Evolutionary conservation across 2,329 filamentous ascomycete species (phyloP).

Genomic region (Colletotrichum simmondsii): DNA sequence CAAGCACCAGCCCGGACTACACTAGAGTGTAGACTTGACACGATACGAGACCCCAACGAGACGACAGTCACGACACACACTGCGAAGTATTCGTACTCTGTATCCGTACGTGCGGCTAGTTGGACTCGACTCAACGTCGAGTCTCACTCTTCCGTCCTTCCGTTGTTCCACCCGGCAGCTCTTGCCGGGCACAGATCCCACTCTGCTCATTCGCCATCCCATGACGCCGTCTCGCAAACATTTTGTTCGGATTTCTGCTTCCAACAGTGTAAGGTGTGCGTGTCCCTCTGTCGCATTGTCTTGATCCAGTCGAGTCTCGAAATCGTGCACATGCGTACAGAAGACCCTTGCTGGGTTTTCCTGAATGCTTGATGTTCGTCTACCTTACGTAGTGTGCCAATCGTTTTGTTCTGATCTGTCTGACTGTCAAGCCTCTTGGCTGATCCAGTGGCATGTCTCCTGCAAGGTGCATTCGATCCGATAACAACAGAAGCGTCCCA

Average conservation of each 20-base stretch:
- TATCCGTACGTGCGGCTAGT: neutral
- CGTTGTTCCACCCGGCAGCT: slow-evolving; percentile 14
- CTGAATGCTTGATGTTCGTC: neutral
- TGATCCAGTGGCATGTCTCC: slow-evolving; percentile 8
- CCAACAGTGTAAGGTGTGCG: neutral
- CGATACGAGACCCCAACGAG: slow-evolving; percentile 2
- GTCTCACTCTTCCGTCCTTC: neutral
- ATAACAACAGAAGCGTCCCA: neutral
- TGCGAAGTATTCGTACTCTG: neutral
- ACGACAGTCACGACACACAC: neutral
- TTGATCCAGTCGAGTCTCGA: neutral
- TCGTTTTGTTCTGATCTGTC: slow-evolving; percentile 7
- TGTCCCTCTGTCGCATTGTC: neutral
- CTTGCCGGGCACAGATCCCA: slow-evolving; percentile 10
- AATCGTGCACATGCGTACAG: neutral
- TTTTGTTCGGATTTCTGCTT: neutral
- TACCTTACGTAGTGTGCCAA: too few relatives aligned
- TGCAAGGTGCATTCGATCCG: neutral
- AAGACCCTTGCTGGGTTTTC: neutral
- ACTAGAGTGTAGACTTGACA: neutral
- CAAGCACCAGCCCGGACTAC: neutral
- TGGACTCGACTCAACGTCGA: neutral
- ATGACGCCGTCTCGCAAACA: neutral
- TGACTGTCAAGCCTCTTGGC: neutral
- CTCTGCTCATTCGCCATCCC: slow-evolving; percentile 11